phyloP scores from a whole-genome alignment of 352 stramenopile species.

The Pseudoperonospora humuli region DNA sequence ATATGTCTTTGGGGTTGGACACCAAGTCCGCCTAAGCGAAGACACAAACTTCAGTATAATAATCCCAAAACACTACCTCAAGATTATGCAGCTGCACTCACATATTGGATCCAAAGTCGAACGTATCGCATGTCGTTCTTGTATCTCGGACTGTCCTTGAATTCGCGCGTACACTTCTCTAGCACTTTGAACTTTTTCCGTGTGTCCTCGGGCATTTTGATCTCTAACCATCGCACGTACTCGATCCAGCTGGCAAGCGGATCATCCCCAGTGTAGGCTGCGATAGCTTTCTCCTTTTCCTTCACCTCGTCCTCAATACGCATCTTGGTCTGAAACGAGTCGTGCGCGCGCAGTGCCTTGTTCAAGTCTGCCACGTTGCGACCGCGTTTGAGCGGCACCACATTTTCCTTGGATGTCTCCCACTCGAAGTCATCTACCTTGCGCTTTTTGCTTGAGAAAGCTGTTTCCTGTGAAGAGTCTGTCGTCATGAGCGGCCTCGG shows the following conservation, averaged over 20 bases:
- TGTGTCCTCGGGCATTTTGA: constrained; percentile 77
- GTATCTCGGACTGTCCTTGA: constrained; percentile 60
- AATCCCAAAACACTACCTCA: not conserved
- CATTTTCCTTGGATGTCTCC: constrained; percentile 84
- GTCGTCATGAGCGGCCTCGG: constrained; percentile 14
- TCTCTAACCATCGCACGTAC: constrained; percentile 76
- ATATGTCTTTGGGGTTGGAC: constrained; percentile 83
- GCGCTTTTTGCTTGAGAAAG: constrained; percentile 21
- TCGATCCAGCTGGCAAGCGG: constrained; percentile 59
- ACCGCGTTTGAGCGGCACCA: constrained; percentile 75
- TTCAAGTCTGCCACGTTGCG: constrained; percentile 79
- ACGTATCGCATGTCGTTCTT: constrained; percentile 77
- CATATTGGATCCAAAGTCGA: constrained; percentile 84
- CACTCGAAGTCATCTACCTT: constrained; percentile 58
- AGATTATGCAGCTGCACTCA: constrained; percentile 22
- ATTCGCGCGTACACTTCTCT: constrained; percentile 61
- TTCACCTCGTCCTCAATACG: constrained; percentile 47
- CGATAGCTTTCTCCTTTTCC: constrained; percentile 38
- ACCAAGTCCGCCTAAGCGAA: constrained; percentile 62
- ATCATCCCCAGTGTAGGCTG: constrained; percentile 49
- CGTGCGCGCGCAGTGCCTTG: constrained; percentile 46
- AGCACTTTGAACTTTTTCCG: constrained; percentile 67
- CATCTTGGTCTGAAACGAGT: constrained; percentile 58
- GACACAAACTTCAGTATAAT: not conserved
- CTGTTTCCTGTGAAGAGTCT: not conserved